Evolutionary conservation across 108 stramenopile species (phyloP).

Genomic region (Craspedostauros australis): DNA sequence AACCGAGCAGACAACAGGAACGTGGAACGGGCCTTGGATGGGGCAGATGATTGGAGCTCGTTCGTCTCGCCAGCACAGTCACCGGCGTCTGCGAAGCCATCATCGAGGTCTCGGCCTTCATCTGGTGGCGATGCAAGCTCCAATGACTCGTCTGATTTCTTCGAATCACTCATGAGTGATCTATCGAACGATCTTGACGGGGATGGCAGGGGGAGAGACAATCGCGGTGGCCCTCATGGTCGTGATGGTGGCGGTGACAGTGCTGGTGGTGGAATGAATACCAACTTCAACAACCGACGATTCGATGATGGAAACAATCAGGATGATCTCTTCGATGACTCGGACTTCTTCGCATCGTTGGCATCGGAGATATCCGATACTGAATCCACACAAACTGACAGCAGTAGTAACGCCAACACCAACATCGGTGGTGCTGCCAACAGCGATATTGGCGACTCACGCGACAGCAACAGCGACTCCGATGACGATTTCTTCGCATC

Average conservation of each 20-base stretch:
- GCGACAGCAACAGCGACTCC: constrained; percentile 7
- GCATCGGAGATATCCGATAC: constrained; percentile 51
- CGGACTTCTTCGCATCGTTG: constrained; percentile 77
- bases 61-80: constrained; percentile 32
- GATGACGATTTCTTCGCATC: constrained; percentile 34
- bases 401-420: not conserved
- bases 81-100: too few species aligned
- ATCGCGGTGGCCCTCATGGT: too few species aligned
- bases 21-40: constrained; percentile 4
- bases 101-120: constrained; percentile 3
- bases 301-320: constrained; percentile 1
- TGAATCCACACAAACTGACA: not conserved
- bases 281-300: too few species aligned
- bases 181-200: constrained; percentile 46
- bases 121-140: constrained; percentile 42
- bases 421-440: not conserved
- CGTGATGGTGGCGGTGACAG: too few species aligned
- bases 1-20: not conserved
- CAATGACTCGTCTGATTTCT: constrained; percentile 71
- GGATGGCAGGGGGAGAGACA: constrained; percentile 4
- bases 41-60: constrained; percentile 44
- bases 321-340: too few species aligned
- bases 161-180: constrained; percentile 63
- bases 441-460: not conserved
- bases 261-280: too few species aligned